Percentiles rank a stretch among this genome's conserved stretches.
These are phyloP conservation scores for Tolypocladium sp. DNA, from an alignment of 2,329 filamentous ascomycete species.

Conservation along the genomic window DNA sequence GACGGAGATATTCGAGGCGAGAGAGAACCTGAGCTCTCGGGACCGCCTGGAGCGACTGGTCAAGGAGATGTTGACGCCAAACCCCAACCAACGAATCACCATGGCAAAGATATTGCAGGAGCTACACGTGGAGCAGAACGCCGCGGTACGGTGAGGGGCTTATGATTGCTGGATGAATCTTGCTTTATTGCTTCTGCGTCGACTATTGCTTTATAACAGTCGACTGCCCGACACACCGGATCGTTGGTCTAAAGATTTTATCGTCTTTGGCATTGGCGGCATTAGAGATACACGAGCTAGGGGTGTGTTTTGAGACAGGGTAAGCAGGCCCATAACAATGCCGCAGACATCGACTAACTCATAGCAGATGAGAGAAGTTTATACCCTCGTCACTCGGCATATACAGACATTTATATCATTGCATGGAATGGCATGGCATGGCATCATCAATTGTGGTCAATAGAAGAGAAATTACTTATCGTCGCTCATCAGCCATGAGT, in stretches of 20 bases:
- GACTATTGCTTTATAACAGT: background rate
- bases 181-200: background rate
- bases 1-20: constrained; percentile 39
- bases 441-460: background rate
- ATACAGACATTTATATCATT: background rate
- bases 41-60: constrained; percentile 44
- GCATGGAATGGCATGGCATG: background rate
- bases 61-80: constrained; percentile 43
- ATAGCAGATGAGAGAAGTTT: background rate
- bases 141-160: background rate
- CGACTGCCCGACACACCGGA: background rate
- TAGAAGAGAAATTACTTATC: background rate
- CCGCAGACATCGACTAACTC: background rate
- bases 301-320: background rate
- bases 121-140: constrained; percentile 22
- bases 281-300: background rate
- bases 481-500: background rate
- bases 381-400: background rate
- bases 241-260: background rate
- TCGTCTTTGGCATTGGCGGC: background rate
- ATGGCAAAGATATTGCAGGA: constrained; percentile 42
- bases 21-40: constrained; percentile 32
- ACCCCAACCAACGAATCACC: constrained; percentile 41
- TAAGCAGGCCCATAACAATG: background rate
- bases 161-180: background rate